phyloP scores from a whole-genome alignment of 1,284 basidiomycete species.

The Cryptococcus sp. region DNA sequence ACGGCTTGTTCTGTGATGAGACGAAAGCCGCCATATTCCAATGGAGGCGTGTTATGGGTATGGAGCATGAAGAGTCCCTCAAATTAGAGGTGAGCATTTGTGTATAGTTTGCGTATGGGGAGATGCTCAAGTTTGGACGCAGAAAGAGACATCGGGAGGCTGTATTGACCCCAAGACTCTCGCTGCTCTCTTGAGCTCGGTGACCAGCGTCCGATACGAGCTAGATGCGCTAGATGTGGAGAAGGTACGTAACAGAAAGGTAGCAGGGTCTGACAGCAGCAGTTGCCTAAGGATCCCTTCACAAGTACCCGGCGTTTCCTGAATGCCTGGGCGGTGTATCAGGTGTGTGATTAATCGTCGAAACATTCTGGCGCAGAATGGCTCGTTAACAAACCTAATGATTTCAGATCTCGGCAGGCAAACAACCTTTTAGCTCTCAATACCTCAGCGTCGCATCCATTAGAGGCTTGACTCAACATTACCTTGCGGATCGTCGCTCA shows the following conservation, averaged over 20 bases:
- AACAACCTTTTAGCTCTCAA: conserved; percentile 1
- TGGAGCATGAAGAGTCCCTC: conserved; percentile 46
- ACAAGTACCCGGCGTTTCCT: conserved; percentile 35
- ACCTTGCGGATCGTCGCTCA: conserved; percentile 32
- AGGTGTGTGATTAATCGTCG: conserved; percentile 13
- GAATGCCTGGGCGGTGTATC: conserved; percentile 34
- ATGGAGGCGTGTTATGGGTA: conserved; percentile 46
- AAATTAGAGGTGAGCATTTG: conserved; percentile 40
- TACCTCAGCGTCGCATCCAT: conserved; percentile 36
- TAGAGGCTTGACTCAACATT: conserved; percentile 31
- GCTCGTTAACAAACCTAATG: background rate
- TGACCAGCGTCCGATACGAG: conserved; percentile 46
- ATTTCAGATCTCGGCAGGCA: conserved; percentile 2
- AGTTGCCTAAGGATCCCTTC: conserved; percentile 48
- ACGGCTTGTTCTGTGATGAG: conserved; percentile 51
- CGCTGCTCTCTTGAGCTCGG: conserved; percentile 39
- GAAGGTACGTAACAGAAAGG: conserved; percentile 23
- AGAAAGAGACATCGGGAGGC: conserved; percentile 50
- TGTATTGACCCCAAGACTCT: conserved; percentile 49
- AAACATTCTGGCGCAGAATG: background rate
- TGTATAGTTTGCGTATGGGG: no score
- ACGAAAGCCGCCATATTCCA: conserved; percentile 45
- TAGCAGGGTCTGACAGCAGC: background rate
- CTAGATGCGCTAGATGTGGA: conserved; percentile 41
- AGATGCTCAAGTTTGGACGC: conserved; percentile 4